A percentile compares a stretch with the other conserved stretches of the same genome.
Evolutionary conservation across 2,329 filamentous ascomycete genomes (phyloP).

Genomic region (Cladosporium sp.): DNA sequence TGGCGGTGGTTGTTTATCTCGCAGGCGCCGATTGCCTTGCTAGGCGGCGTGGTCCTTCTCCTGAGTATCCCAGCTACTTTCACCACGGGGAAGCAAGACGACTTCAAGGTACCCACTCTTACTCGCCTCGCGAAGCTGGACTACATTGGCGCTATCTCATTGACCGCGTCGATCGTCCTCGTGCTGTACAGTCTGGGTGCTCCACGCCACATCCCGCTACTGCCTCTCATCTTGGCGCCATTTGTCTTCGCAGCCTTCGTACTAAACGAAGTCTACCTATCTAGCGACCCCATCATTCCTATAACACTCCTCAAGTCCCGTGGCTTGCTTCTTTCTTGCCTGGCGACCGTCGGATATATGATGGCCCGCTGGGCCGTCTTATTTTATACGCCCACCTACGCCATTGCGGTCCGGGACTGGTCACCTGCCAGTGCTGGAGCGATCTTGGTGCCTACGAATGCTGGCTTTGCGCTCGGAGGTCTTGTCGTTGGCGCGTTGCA

Average conservation of each 20-base stretch:
- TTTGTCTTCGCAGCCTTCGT: slow-evolving; percentile 59
- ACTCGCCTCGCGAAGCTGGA: slow-evolving; percentile 67
- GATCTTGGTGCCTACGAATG: slow-evolving; percentile 78
- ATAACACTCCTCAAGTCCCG: slow-evolving; percentile 68
- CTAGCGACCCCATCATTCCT: slow-evolving; percentile 73
- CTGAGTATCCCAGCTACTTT: slow-evolving; percentile 60
- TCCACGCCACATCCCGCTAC: slow-evolving; percentile 57
- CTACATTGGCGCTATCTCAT: slow-evolving; percentile 68
- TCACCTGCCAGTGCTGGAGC: slow-evolving; percentile 69
- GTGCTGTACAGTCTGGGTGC: slow-evolving; percentile 71
- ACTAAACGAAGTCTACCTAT: slow-evolving; percentile 63
- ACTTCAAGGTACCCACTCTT: slow-evolving; percentile 42
- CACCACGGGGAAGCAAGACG: slow-evolving; percentile 32
- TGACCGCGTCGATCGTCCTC: slow-evolving; percentile 65
- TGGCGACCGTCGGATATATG: slow-evolving; percentile 77
- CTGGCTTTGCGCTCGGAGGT: slow-evolving; percentile 74
- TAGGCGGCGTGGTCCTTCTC: slow-evolving; percentile 63
- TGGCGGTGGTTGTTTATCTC: slow-evolving; percentile 75
- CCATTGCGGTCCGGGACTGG: slow-evolving; percentile 72
- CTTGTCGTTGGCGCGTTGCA: slow-evolving; percentile 73
- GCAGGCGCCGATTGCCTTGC: slow-evolving; percentile 65
- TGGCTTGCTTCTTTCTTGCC: slow-evolving; percentile 70
- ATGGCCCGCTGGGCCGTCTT: slow-evolving; percentile 76
- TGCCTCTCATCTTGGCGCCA: slow-evolving; percentile 62
- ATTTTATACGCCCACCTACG: slow-evolving; percentile 79